These are phyloP conservation scores for Neurospora crassa DNA, from an alignment of 2,329 filamentous ascomycete species.

Conservation along the genomic window DNA sequence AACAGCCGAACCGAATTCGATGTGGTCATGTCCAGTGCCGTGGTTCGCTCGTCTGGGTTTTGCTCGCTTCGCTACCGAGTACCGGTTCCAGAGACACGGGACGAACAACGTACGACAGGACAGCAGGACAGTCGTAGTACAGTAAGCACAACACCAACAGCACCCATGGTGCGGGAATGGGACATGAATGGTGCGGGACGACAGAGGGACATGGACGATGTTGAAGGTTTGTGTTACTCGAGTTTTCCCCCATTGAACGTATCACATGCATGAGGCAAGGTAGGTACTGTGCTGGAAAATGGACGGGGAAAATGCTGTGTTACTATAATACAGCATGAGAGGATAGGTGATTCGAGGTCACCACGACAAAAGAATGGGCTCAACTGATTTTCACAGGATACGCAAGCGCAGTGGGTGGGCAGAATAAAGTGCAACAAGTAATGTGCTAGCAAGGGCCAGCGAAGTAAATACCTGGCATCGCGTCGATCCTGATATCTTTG, in stretches of 20 bases:
- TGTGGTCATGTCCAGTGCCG: background rate
- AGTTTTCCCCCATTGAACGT: background rate
- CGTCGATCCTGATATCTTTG: background rate
- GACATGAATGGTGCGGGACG: background rate
- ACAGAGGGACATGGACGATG: background rate
- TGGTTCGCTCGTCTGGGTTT: background rate
- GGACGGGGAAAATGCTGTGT: background rate
- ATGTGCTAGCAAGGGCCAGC: too few species aligned
- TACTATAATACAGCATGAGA: background rate
- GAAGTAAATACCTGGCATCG: too few species aligned
- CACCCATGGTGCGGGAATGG: background rate
- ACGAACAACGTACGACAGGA: too few species aligned
- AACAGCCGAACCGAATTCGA: background rate
- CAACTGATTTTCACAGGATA: background rate
- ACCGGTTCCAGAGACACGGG: background rate
- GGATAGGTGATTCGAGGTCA: background rate
- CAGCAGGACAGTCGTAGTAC: too few species aligned
- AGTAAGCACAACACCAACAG: background rate
- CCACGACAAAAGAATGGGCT: background rate
- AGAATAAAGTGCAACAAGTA: background rate
- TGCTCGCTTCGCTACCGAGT: background rate
- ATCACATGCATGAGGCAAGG: background rate
- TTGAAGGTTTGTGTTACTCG: background rate
- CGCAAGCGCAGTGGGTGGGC: background rate
- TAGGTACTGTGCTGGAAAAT: background rate